Conservation (phyloP, 2,329 filamentous ascomycete species). For the Monosporascus sp. region DNA sequence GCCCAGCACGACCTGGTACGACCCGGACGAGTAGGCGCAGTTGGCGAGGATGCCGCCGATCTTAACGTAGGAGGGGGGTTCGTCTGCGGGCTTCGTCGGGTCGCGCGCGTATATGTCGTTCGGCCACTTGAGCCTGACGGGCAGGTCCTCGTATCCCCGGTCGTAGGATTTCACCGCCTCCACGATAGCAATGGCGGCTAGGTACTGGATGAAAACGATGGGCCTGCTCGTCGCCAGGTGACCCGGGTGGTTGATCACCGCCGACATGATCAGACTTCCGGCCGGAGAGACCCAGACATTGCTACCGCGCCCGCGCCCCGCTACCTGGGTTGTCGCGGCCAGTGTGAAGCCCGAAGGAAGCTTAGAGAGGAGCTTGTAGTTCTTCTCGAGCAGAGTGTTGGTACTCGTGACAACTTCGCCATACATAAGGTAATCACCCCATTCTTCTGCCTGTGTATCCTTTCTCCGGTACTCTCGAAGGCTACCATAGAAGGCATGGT, state of each 20-base stretch:
- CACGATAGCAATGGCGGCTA: slow-evolving; percentile 82
- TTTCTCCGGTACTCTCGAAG: slow-evolving; percentile 60
- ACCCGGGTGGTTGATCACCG: slow-evolving; percentile 76
- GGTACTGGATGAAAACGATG: slow-evolving; percentile 90
- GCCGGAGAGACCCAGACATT: slow-evolving; percentile 95
- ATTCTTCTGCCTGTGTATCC: slow-evolving; percentile 53
- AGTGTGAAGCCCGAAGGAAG: slow-evolving; percentile 84
- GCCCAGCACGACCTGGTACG: slow-evolving; percentile 81
- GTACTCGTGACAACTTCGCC: slow-evolving; percentile 92
- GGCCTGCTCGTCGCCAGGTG: slow-evolving; percentile 67
- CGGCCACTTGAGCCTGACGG: slow-evolving; percentile 91
- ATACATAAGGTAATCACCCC: slow-evolving; percentile 77
- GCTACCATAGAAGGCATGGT: slow-evolving; percentile 69
- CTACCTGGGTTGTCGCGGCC: slow-evolving; percentile 80
- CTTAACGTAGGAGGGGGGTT: slow-evolving; percentile 62
- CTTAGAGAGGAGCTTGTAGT: slow-evolving; percentile 67
- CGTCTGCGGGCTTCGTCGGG: slow-evolving; percentile 28
- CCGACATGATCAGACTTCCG: slow-evolving; percentile 82
- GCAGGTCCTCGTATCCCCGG: slow-evolving; percentile 65
- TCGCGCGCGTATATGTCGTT: slow-evolving; percentile 85
- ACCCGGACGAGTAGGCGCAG: slow-evolving; percentile 68
- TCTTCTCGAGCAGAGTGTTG: slow-evolving; percentile 89
- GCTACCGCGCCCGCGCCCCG: slow-evolving; percentile 78
- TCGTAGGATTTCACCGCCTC: slow-evolving; percentile 79
- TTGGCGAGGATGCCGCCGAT: slow-evolving; percentile 92